Base-by-base conservation (phyloP, 371 early-diverging fungal genomes). In the Rhizopus arrhizus region DNA sequence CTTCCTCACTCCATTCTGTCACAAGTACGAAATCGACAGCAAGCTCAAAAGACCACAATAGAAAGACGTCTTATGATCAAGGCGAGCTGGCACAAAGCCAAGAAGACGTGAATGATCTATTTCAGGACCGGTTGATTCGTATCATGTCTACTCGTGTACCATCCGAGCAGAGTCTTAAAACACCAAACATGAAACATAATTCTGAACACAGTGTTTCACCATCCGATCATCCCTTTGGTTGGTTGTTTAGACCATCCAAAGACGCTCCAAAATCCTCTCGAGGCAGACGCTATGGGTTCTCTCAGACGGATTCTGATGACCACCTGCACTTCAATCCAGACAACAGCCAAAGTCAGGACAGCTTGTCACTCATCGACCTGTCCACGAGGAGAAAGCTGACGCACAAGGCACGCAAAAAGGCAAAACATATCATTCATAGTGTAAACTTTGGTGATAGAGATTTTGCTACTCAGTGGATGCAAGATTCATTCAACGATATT, bases 381-480 rank as follows among this genome's bases (percentile, higher is more conserved):
- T 38, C 49, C 3, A 53, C 47, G 4, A 54, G 59, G 42, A 22
- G 57, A n/a, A 36, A 36, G 11, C 16, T 50, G 0, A 46, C 47
- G 4, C 53, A 66, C 2, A 62, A 60, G 4, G 70, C 76, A 0
- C 48, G 56, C 6, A 62, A 66, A 32, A 65, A 65, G 29, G 73
- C 73, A 3, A 56, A 62, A 0, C 65, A 73, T 35, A 69, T 76
- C 13, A 77, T 77, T 10, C 61, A 70, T 12, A 74, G 78, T 34
- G 78, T 72, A 2, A 70, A 74, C 45, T 77, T 77, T 61, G 78
- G 74, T 0, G 78, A 77, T 48, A 61, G 74, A 47, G 64, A 68
- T 38, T 77, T 77, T 56, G 78, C 68, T 6, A 59, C 66, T 2
- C 72, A 70, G 41, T 77, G 78, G 78, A 77, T 77, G 78, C 64